phyloP scores from a whole-genome alignment of 371 early-diverging fungal genomes.

The Amoeboaphelidium occidentale region DNA sequence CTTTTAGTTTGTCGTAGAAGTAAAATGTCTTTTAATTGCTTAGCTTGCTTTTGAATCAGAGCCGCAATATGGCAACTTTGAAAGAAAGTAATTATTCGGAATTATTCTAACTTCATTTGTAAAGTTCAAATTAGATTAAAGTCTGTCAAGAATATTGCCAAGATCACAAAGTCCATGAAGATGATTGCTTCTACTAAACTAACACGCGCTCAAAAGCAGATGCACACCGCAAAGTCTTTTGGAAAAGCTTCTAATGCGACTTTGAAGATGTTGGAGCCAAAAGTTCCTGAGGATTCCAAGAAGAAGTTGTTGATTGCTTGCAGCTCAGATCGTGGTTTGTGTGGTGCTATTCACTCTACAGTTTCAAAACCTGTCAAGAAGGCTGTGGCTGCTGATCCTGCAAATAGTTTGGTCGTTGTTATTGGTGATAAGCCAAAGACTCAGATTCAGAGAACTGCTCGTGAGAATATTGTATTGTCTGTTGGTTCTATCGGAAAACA shows the following conservation, averaged over 20 bases:
- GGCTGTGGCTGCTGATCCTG: slow-evolving; percentile 25
- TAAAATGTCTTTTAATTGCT: no score
- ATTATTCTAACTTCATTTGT: slow-evolving; percentile 1
- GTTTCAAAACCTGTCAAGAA: slow-evolving; percentile 64
- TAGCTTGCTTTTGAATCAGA: no score
- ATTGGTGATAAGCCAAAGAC: slow-evolving; percentile 85
- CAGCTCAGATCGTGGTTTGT: slow-evolving; percentile 93
- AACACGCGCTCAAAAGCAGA: slow-evolving; percentile 70
- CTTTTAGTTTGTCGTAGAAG: not conserved
- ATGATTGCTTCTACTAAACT: slow-evolving; percentile 99
- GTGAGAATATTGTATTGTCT: not conserved
- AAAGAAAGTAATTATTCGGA: slow-evolving; percentile 44
- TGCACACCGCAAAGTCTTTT: slow-evolving; percentile 73
- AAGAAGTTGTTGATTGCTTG: slow-evolving; percentile 41
- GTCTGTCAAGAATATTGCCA: slow-evolving; percentile 88
- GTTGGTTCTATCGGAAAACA: slow-evolving; percentile 21
- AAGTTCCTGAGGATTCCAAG: slow-evolving; percentile 22
- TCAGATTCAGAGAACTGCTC: slow-evolving; percentile 17
- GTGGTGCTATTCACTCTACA: slow-evolving; percentile 94
- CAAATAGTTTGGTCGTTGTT: slow-evolving; percentile 21
- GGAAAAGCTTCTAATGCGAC: slow-evolving; percentile 54
- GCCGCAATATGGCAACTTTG: slow-evolving; percentile 70
- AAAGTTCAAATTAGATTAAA: slow-evolving; percentile 83
- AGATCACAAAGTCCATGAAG: slow-evolving; percentile 98
- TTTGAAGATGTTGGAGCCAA: slow-evolving; percentile 47